Evolutionary conservation across 495 filamentous ascomycete species (phyloP), one percentile per base, ranked within the genome.

Genomic region (Annulohypoxylon nitens): DNA sequence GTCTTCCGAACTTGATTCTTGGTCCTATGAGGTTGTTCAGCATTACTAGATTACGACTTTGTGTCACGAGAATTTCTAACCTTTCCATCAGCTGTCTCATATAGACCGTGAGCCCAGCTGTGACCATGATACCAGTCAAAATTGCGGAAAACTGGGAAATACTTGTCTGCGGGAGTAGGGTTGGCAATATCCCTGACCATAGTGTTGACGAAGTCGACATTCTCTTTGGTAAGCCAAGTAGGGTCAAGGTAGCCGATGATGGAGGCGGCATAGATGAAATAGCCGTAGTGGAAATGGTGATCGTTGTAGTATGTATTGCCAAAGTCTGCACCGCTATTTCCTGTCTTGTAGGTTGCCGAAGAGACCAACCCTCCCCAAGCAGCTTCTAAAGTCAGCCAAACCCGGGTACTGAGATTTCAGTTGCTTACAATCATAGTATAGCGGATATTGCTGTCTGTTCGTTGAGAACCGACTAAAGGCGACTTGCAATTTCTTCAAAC

Each of bases 41-140:
- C 61, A 55, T 48, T 11, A 25, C 25, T 3, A 9, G 26, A 10
- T 39, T 5, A 9, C 11, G 20, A 18, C 1, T 8, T 7, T n/a
- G 25, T 14, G 23, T 9, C 34, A 2, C 4, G 7, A 8, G 4
- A 3, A 10, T 11, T 36, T 16, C 72, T 59, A 59, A 79, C 81
- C 76, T 98, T 97, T 71, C 94, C 93, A 76, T 99, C 97, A 41
- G 83, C 87, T n/a, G 91, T 90, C 71, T 94, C 93, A 79, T 93
- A 97, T n/a, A 99, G 86, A 6, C 96, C 96, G 73, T 97, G 93
- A 1, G 96, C 97, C 93, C 95, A 99, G 9, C 92, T 95, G 85
- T 99, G 96, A 5, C 96, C 96, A 77, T 97, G 89, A 81, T 88
- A 98, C 92, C 94, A 97, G 81, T 99, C 96, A 73, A 98, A 98